Evolutionary conservation across 164 flowering plant species (phyloP).

Genomic region (Cinnamomum chago): DNA sequence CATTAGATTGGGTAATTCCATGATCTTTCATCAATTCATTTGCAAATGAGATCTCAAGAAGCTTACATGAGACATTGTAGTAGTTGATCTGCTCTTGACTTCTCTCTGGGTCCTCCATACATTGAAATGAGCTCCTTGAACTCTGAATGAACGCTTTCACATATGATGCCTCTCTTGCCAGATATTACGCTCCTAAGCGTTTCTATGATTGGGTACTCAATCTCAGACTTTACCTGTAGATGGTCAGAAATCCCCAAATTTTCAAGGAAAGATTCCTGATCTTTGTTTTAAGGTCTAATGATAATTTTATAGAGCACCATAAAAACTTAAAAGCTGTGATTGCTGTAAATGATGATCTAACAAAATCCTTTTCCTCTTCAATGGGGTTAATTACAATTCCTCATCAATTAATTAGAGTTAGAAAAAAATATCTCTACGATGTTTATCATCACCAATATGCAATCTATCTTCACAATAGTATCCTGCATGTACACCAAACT

Average conservation of each 20-base stretch:
- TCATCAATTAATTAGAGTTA: too few species aligned
- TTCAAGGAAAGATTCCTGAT: background rate
- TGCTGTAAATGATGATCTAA: too few species aligned
- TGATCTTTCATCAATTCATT: background rate
- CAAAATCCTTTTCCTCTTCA: too few species aligned
- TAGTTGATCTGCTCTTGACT: constrained; percentile 54
- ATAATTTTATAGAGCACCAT: too few species aligned
- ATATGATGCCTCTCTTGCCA: constrained; percentile 63
- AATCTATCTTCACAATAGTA: too few species aligned
- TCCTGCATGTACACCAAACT: too few species aligned
- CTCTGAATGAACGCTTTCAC: constrained; percentile 62
- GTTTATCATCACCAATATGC: too few species aligned
- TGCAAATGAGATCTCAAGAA: constrained; percentile 3
- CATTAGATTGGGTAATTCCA: background rate
- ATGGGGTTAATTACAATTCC: too few species aligned
- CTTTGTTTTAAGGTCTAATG: too few species aligned
- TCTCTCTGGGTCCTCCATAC: constrained; percentile 86
- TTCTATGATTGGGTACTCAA: constrained; percentile 53
- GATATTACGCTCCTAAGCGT: constrained; percentile 37
- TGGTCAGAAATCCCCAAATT: background rate
- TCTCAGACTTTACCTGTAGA: constrained; percentile 65
- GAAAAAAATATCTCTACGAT: too few species aligned
- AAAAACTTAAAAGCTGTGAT: background rate
- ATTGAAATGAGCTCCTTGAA: constrained; percentile 71
- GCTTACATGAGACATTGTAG: constrained; percentile 59